These are phyloP conservation scores for Tylopilus sp. DNA, from an alignment of 1,284 basidiomycete species.

Conservation along the genomic window DNA sequence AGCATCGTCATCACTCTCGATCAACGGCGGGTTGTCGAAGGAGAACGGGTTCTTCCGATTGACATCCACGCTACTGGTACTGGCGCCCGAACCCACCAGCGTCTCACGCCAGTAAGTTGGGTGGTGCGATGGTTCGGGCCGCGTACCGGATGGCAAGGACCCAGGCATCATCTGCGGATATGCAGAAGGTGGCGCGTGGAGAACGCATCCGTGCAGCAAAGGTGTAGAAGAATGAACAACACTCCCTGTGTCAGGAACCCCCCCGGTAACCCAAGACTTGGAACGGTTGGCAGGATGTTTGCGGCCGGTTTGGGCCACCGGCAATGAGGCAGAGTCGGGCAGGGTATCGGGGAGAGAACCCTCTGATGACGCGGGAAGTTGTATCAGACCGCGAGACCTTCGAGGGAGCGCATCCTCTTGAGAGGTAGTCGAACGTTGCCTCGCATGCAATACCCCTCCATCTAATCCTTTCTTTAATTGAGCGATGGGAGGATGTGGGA, in stretches of 20 bases:
- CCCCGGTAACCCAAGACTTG: neutral
- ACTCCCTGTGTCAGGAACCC: neutral
- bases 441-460: neutral
- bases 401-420: conserved; percentile 3
- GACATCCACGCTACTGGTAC: neutral
- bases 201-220: conserved; percentile 6
- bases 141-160: conserved; percentile 14
- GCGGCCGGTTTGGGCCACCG: neutral
- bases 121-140: neutral
- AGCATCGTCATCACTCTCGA: conserved; percentile 9
- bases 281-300: neutral
- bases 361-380: conserved; percentile 1
- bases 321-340: neutral
- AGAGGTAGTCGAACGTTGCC: neutral
- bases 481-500: neutral
- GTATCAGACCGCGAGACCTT: neutral
- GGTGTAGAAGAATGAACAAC: neutral
- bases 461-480: neutral
- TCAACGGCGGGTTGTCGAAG: neutral
- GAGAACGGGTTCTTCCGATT: conserved; percentile 9
- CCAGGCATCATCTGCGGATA: conserved; percentile 34
- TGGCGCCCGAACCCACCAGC: neutral
- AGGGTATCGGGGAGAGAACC: neutral
- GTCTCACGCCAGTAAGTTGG: neutral
- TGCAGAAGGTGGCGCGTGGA: conserved; percentile 24